Conservation (phyloP, 129 eudicot species). For the Lactuca saligna region DNA sequence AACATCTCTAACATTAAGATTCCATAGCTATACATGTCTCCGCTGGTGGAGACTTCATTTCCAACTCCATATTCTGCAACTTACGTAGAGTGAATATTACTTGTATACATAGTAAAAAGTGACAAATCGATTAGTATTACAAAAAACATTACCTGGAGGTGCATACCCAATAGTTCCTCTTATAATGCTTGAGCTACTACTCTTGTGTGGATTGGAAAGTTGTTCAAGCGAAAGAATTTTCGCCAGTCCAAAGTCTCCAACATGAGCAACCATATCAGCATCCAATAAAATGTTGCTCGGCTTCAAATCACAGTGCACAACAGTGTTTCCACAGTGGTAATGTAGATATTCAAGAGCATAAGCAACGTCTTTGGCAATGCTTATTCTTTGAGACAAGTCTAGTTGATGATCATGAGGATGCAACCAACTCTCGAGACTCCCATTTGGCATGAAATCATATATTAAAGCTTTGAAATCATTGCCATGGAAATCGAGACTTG, state of each 20-base stretch:
- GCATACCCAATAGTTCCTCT: background rate
- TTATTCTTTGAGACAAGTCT: conserved; percentile 29
- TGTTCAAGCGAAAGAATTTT: conserved; percentile 21
- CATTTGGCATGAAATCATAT: conserved; percentile 40
- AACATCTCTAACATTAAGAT: conserved; percentile 38
- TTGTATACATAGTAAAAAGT: background rate
- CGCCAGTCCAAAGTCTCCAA: conserved; percentile 47
- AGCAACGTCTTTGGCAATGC: conserved; percentile 35
- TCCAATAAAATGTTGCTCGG: conserved; percentile 19
- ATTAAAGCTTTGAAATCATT: conserved; percentile 44
- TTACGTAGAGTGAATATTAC: background rate
- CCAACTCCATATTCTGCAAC: conserved; percentile 47
- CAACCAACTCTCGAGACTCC: conserved; percentile 39
- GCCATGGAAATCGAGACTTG: conserved; percentile 37
- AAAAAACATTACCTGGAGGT: conserved; percentile 17
- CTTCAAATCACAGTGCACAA: conserved; percentile 35
- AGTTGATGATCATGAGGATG: background rate
- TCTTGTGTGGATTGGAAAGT: conserved; percentile 3
- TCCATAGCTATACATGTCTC: conserved; percentile 27
- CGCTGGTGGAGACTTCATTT: conserved; percentile 19
- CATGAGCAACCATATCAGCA: conserved; percentile 40
- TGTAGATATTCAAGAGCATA: conserved; percentile 45
- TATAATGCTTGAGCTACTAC: conserved; percentile 13
- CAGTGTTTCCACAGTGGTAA: conserved; percentile 16
- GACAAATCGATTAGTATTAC: background rate